phyloP scores from a whole-genome alignment of 768 basidiomycete genomes.

The Scleroderma citrinum region DNA sequence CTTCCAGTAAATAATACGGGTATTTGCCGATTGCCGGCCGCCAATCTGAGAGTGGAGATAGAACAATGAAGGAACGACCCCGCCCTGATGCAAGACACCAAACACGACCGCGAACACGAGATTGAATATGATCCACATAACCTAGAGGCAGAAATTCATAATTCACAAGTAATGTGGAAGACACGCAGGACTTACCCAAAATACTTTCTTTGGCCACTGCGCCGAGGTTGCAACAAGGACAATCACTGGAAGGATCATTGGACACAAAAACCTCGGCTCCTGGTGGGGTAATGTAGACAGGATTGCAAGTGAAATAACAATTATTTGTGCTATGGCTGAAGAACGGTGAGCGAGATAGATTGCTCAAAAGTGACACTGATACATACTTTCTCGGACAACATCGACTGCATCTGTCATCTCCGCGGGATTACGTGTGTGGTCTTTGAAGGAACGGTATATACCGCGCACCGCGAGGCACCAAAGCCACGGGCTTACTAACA shows the following conservation, averaged over 20 bases:
- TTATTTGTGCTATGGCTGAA: slow-evolving; percentile 26
- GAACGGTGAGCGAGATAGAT: slow-evolving; percentile 1
- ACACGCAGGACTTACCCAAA: slow-evolving; percentile 25
- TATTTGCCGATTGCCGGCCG: slow-evolving; percentile 1
- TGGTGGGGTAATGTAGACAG: slow-evolving; percentile 35
- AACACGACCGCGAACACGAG: slow-evolving; percentile 25
- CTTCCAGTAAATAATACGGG: slow-evolving; percentile 33
- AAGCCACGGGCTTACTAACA: slow-evolving; percentile 34
- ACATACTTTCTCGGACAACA: slow-evolving; percentile 15
- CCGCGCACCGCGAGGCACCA: slow-evolving; percentile 16
- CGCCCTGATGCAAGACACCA: slow-evolving; percentile 36
- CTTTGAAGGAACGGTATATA: slow-evolving; percentile 4
- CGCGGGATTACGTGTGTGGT: background rate
- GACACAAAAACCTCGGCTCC: slow-evolving; percentile 34
- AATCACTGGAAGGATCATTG: slow-evolving; percentile 30
- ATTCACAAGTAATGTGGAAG: background rate
- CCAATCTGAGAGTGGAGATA: slow-evolving; percentile 24
- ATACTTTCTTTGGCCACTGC: slow-evolving; percentile 20
- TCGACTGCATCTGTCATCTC: slow-evolving; percentile 9
- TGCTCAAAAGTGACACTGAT: background rate
- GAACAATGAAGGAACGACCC: slow-evolving; percentile 35
- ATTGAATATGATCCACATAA: slow-evolving; percentile 26
- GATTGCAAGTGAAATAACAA: slow-evolving; percentile 22
- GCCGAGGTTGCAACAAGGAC: slow-evolving; percentile 23
- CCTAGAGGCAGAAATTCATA: slow-evolving; percentile 11